Evolutionary conservation across 345 rosid genomes (phyloP), one percentile per base, ranked within the genome.

Genomic region (Draba incana): DNA sequence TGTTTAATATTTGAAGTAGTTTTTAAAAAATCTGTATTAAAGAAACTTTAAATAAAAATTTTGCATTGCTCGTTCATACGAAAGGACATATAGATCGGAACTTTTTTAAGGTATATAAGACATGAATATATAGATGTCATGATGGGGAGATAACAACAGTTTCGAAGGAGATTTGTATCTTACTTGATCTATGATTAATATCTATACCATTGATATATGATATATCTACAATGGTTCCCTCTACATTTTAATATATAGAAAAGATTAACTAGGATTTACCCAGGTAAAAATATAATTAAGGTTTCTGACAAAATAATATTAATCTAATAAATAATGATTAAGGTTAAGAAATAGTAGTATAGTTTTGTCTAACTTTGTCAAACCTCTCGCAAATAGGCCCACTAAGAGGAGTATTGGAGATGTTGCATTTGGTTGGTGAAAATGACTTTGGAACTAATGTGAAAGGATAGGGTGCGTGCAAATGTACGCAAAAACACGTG

Each of bases 361-460:
- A 54, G 37, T 59, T 59, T 56, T 44, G 62, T 43, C 42, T 41
- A 31, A 54, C 45, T 47, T 64, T 39, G 65, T 72, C 58, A 66
- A 65, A 66, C 43, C 55, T 35, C 41, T 50, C 44, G 46, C 48
- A 41, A 72, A 66, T 46, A 65, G 12, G 62, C n/a, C 58, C 66
- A 48, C 23, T 47, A 15, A 64, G 57, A 73, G 14, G 52, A 68
- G 64, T 68, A 24, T 38, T 68, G 49, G 74, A 63, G 74, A 68
- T 68, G 59, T 60, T 28, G 43, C 69, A 69, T 75, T 62, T 68
- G 69, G 74, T 68, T 68, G 69, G 74, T 68, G 78, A 75, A 68
- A 75, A 55, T 62, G 78, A 75, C 78, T 48, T 47, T 48, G 53
- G 78, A 75, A 75, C 78, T 62, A 75, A 62, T 75, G 48, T 47